Base-by-base conservation (phyloP, 306 rosid species). In the Alnus glutinosa region DNA sequence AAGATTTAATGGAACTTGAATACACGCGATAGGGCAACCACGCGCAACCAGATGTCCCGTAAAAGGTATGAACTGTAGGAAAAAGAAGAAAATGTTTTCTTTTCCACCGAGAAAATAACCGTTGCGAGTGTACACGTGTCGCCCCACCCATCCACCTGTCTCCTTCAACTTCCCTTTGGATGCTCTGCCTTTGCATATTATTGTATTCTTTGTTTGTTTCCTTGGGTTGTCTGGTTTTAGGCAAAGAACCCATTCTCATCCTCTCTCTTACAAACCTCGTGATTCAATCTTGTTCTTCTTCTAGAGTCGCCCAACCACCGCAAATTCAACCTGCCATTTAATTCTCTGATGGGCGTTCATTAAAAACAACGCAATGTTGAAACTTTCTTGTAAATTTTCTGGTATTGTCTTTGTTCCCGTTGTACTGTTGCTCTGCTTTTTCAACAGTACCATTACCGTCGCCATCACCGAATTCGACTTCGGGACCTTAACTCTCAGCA, bases 401-500 rank as follows among this genome's bases (percentile, higher is more conserved):
- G 46, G 19, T 30, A 10, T 78, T 68, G 18, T 46, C 77, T 3
- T 71, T 23, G 2, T 79, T 62, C 12, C 44, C 81, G 70, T 66
- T 59, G n/a, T 44, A 12, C 49, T 75, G 28, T 47, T 77, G 9
- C 37, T 69, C 19, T 75, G 57, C 70, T 13, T 78, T 70, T 58
- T 59, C 66, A 18, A 9, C 39, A 4, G n/a, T 36, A 47, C n/a
- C 59, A n/a, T 76, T 63, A 18, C 61, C 0, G 28, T 36, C 44
- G 81, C 89, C 46, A 15, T 79, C 42, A 89, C 96, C 0, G 96
- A 96, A 19, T 93, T 96, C 77, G 97, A 93, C 92, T 91, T 91
- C 52, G 94, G 89, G 1, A 93, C 98, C 5, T 54, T 96, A 23
- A 90, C 94, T 0, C 74, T 96, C 6, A 87, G 87, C 48, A 88